A percentile compares a stretch with the other conserved stretches of the same genome.
These are phyloP conservation scores for Jimgerdemannia flammicorona DNA, from an alignment of 192 early-diverging fungal genomes.

Conservation along the genomic window DNA sequence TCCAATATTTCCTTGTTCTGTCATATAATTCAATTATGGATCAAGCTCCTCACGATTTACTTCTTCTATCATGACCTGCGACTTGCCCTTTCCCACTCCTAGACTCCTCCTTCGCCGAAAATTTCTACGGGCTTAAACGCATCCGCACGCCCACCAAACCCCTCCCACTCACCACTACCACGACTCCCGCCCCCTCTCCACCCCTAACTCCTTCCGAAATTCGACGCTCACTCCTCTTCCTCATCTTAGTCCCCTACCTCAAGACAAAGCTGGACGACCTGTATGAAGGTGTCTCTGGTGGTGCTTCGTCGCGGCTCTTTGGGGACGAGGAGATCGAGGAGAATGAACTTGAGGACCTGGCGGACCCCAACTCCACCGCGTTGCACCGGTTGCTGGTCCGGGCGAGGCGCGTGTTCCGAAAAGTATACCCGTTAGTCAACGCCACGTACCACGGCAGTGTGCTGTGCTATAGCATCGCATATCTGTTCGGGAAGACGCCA, in stretches of 20 bases:
- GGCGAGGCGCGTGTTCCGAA: conserved; percentile 41
- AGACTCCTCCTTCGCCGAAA: conserved; percentile 85
- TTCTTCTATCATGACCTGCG: too few species aligned
- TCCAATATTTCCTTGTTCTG: too few species aligned
- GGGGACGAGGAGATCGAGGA: conserved; percentile 50
- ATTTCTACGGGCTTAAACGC: conserved; percentile 88
- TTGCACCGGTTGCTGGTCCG: conserved; percentile 13
- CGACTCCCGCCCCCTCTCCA: conserved; percentile 29
- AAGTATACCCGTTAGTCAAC: conserved; percentile 72
- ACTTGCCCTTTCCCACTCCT: too few species aligned
- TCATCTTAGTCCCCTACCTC: conserved; percentile 73
- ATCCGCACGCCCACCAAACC: too few species aligned
- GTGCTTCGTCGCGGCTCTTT: conserved; percentile 62
- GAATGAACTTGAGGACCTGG: conserved; percentile 18
- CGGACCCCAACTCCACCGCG: neutral
- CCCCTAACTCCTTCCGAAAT: conserved; percentile 48
- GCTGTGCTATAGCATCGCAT: conserved; percentile 70
- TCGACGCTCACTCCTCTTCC: conserved; percentile 58
- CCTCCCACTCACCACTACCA: conserved; percentile 15
- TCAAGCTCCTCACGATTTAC: too few species aligned
- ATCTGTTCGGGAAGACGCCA: conserved; percentile 80
- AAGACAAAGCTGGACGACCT: conserved; percentile 69
- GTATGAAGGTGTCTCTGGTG: conserved; percentile 66
- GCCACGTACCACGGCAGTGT: conserved; percentile 62
- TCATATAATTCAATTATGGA: too few species aligned